These are phyloP conservation scores for Ogataea wickerhamii DNA, from an alignment of 805 yeast species.

Conservation along the genomic window DNA sequence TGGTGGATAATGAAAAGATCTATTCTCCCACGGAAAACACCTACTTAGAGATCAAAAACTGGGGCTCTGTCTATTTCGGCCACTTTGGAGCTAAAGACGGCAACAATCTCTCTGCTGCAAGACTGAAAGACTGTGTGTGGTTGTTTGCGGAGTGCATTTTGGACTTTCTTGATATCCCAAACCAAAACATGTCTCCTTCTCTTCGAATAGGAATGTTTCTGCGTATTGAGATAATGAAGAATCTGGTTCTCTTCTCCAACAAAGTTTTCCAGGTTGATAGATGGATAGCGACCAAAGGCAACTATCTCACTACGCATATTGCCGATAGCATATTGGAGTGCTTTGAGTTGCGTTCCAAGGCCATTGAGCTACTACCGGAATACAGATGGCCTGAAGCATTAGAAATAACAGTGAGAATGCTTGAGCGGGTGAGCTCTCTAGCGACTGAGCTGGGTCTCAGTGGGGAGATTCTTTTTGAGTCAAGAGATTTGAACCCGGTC, in stretches of 20 bases:
- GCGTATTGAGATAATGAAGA: conserved; percentile 21
- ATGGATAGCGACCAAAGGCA: conserved; percentile 4
- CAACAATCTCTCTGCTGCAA: not conserved
- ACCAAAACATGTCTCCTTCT: conserved; percentile 22
- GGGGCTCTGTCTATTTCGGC: conserved; percentile 30
- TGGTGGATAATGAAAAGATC: conserved; percentile 13
- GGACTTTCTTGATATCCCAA: conserved; percentile 19
- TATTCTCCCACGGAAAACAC: conserved; percentile 22
- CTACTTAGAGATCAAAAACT: conserved; percentile 14
- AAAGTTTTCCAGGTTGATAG: conserved; percentile 10
- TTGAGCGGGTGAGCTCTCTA: conserved; percentile 3
- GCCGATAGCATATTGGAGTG: conserved; percentile 10
- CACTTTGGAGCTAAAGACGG: conserved; percentile 8
- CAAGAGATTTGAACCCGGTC: no score
- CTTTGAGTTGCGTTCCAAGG: conserved; percentile 18
- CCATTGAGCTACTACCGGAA: conserved; percentile 3
- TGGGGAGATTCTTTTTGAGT: not conserved
- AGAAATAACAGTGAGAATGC: conserved; percentile 7
- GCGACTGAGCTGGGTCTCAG: conserved; percentile 5
- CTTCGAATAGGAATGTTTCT: conserved; percentile 21
- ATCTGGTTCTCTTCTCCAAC: conserved; percentile 20
- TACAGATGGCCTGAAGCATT: conserved; percentile 13
- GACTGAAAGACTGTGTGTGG: conserved; percentile 23
- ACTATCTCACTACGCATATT: conserved; percentile 6
- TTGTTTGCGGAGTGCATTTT: conserved; percentile 23